Base-by-base conservation (phyloP, 2,329 filamentous ascomycete genomes). In the Verticillium nonalfalfae region DNA sequence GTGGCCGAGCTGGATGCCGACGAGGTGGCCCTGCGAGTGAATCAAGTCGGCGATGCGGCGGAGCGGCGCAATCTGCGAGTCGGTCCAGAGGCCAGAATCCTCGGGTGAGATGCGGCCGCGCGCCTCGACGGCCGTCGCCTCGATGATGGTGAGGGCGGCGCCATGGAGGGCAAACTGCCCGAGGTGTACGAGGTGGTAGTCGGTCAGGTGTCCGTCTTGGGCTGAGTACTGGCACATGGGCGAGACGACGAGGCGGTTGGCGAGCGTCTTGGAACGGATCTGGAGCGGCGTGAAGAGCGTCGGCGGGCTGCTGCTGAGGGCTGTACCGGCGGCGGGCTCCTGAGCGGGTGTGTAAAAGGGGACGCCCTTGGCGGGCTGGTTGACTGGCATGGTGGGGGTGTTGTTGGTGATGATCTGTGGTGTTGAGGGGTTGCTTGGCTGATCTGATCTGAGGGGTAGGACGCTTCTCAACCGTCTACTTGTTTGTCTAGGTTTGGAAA, bases 71-170 rank as follows among this genome's bases (percentile, higher is more conserved):
- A 93, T 88, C 73, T 97, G 93, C 38, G 83, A 86, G 73, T 97
- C 93, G 64, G 89, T 81, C 93, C 93, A 97, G 7, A 97, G 76
- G 0, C 93, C 92, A 13, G 79, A 76, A 72, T 94, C 90, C 72
- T 93, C 81, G 1, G 92, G 91, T 0, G 90, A 90, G 78, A 96
- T 96, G 60, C 93, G 85, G 34, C 93, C 93, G 67, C 93, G 86
- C 6, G 90, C 76, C 10, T 85, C 79, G 0, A 96, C 90, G 36
- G 87, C 80, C 0, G 90, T 93, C 33, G 93, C 91, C 77, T 97
- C 93, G 61, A 93, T 80, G 63, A 93, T 85, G 57, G 89, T 78
- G 18, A 96, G 78, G 1, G 85, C 90, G 0, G 90, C 88, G 13
- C 93, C 93, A 61, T 89, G 86, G 62, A 89, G 81, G 26, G 91